phyloP scores from a whole-genome alignment of 805 yeast species.

The Metschnikowia reukaufii region DNA sequence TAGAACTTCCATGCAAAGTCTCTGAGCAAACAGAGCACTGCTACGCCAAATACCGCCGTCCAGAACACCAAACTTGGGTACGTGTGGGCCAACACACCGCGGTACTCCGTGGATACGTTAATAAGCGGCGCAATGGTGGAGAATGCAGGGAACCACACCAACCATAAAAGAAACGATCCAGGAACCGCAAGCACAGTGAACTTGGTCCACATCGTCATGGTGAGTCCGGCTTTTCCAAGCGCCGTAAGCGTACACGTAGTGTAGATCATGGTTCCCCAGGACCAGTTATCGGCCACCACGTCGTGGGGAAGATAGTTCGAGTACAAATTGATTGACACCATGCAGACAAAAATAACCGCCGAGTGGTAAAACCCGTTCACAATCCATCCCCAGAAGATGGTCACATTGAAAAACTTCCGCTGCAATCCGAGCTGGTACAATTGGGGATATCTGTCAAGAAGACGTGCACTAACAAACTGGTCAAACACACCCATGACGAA shows the following conservation, averaged over 20 bases:
- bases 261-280: constrained; percentile 89
- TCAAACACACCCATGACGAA: constrained; percentile 95
- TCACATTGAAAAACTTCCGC: constrained; percentile 84
- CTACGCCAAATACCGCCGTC: constrained; percentile 75
- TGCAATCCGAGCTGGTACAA: constrained; percentile 87
- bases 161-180: constrained; percentile 85
- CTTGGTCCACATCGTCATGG: constrained; percentile 93
- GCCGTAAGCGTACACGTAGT: constrained; percentile 87
- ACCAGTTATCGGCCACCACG: constrained; percentile 80
- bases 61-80: constrained; percentile 81
- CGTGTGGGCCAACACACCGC: constrained; percentile 73
- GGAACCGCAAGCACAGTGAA: constrained; percentile 91
- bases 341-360: constrained; percentile 74
- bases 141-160: constrained; percentile 82
- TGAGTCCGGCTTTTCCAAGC: constrained; percentile 90
- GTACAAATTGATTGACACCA: constrained; percentile 63
- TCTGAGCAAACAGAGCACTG: constrained; percentile 75
- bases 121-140: constrained; percentile 81
- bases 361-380: constrained; percentile 94
- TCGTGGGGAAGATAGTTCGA: constrained; percentile 72
- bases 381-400: constrained; percentile 97
- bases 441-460: constrained; percentile 89
- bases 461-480: constrained; percentile 88
- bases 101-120: constrained; percentile 78
- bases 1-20: constrained; percentile 94